These are phyloP conservation scores for Zymoseptoria crescenta DNA, from an alignment of 2,329 filamentous ascomycete species.

Conservation along the genomic window DNA sequence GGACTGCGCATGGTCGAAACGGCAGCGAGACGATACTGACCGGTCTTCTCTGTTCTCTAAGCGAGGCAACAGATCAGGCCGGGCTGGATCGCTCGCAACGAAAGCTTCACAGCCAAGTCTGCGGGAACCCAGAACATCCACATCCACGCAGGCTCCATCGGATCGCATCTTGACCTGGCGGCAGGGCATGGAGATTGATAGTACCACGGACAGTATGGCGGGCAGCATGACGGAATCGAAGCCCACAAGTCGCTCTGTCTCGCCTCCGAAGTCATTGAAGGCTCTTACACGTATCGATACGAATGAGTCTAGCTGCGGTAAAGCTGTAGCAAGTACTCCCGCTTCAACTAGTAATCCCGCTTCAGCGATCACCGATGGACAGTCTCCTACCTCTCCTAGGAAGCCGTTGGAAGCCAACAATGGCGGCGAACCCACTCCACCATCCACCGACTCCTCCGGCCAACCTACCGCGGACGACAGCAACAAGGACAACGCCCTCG, in stretches of 20 bases:
- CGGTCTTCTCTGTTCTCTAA: slow-evolving; percentile 68
- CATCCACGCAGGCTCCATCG: slow-evolving; percentile 40
- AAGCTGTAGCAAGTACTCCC: slow-evolving; percentile 5
- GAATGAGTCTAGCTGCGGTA: slow-evolving; percentile 7
- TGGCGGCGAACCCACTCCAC: background rate
- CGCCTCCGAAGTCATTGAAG: slow-evolving; percentile 39
- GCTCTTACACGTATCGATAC: background rate
- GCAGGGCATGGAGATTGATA: slow-evolving; percentile 50
- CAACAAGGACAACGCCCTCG: slow-evolving; percentile 18
- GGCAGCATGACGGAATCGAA: slow-evolving; percentile 15
- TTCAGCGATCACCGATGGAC: slow-evolving; percentile 11
- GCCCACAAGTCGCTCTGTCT: slow-evolving; percentile 36
- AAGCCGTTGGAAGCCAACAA: slow-evolving; percentile 1
- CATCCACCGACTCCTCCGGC: slow-evolving; percentile 5
- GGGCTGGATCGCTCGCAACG: slow-evolving; percentile 39
- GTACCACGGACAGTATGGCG: slow-evolving; percentile 43
- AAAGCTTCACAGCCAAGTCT: slow-evolving; percentile 30
- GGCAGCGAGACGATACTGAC: slow-evolving; percentile 67
- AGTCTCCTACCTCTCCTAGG: slow-evolving; percentile 13
- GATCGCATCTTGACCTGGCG: slow-evolving; percentile 88
- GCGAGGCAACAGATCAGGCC: slow-evolving; percentile 46
- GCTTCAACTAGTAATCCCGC: slow-evolving; percentile 11
- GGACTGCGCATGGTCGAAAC: slow-evolving; percentile 79
- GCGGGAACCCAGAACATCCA: slow-evolving; percentile 24
- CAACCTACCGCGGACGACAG: slow-evolving; percentile 17